Conservation (phyloP, 2,329 filamentous ascomycete genomes). For the Fusarium avenaceum region DNA sequence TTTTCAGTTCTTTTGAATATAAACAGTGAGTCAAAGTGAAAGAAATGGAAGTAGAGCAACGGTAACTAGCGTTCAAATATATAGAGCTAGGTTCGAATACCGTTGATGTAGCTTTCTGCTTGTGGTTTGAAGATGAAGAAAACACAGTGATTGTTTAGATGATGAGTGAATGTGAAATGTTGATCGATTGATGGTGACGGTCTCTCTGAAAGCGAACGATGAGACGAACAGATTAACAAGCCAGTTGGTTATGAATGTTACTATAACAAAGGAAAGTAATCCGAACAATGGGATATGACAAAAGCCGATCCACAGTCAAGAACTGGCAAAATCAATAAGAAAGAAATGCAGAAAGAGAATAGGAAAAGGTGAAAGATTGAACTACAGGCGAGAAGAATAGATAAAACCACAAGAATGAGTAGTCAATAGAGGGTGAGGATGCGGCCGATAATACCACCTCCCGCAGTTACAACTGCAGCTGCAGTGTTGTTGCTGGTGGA, state of each 20-base stretch:
- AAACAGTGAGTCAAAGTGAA: slow-evolving; percentile 6
- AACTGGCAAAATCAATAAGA: slow-evolving; percentile 18
- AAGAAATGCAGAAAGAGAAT: slow-evolving; percentile 2
- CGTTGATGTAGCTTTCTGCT: slow-evolving; percentile 26
- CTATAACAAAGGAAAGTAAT: slow-evolving; percentile 47
- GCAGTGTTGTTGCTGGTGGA: slow-evolving; percentile 33
- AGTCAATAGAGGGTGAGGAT: slow-evolving; percentile 28
- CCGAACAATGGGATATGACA: slow-evolving; percentile 26
- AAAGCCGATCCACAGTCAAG: slow-evolving; percentile 21
- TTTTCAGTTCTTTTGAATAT: slow-evolving; percentile 19
- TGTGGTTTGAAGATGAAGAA: slow-evolving; percentile 14
- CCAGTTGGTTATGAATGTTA: slow-evolving; percentile 19
- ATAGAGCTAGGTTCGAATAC: slow-evolving; percentile 15
- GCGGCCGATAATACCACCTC: slow-evolving; percentile 35
- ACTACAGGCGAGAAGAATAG: slow-evolving; percentile 24
- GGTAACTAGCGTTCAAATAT: slow-evolving; percentile 31
- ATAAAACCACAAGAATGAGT: slow-evolving; percentile 24
- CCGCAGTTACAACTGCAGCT: slow-evolving; percentile 25
- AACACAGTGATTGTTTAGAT: slow-evolving; percentile 9
- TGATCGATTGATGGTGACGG: slow-evolving; percentile 16
- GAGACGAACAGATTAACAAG: slow-evolving; percentile 25
- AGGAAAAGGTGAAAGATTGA: slow-evolving; percentile 12
- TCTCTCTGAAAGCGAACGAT: slow-evolving; percentile 24
- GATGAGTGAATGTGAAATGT: slow-evolving; percentile 4
- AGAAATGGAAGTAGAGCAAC: slow-evolving; percentile 4